Evolutionary conservation across 768 basidiomycete genomes (phyloP), one percentile per base, ranked within the genome.

Genomic region (Collybia sordida): DNA sequence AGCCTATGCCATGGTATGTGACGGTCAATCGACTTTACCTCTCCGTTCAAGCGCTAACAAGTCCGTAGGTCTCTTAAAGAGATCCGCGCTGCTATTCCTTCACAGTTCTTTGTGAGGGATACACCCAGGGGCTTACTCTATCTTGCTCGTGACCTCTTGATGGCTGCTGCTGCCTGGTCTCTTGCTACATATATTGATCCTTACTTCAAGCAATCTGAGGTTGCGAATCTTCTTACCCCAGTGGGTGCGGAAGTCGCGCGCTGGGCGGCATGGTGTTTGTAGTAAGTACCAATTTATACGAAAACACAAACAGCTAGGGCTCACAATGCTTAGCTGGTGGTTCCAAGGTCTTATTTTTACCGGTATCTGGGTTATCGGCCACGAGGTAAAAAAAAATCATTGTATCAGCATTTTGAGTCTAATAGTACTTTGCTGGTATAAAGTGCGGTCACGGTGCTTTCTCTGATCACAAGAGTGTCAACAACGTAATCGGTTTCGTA

Each of bases 381-480:
- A 82, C 51, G 81, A 82, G 63, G 79, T 78, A 31, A 31, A 12
- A 6, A 14, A 27, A 27, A 31, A 12, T 46, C 21, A 62, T 46
- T 19, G 43, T 42, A 22, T 22, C 18, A 31, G 35, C 17, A 24
- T 17, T 7, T 45, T 45, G 4, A 41, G 11, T 23, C 27, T 22
- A 18, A 42, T 25, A 47, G 48, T 19, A 53, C 23, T 21, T 51
- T 23, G 34, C n/a, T 42, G 45, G 19, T 34, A 12, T 31, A 23
- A 48, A 81, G 78, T 81, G 80, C 56, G 80, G 80, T 8, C 81
- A 83, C 59, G 75, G 77, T 12, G 80, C 80, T 4, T 81, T 81
- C 61, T 81, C 79, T 9, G 67, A 75, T 51, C 58, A 76, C 61
- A 72, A 68, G 57, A 61, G 66, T 21, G 58, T 81, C 46, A 81